These are phyloP conservation scores for Xylaria sp. DNA, from an alignment of 2,329 filamentous ascomycete genomes.

Conservation along the genomic window DNA sequence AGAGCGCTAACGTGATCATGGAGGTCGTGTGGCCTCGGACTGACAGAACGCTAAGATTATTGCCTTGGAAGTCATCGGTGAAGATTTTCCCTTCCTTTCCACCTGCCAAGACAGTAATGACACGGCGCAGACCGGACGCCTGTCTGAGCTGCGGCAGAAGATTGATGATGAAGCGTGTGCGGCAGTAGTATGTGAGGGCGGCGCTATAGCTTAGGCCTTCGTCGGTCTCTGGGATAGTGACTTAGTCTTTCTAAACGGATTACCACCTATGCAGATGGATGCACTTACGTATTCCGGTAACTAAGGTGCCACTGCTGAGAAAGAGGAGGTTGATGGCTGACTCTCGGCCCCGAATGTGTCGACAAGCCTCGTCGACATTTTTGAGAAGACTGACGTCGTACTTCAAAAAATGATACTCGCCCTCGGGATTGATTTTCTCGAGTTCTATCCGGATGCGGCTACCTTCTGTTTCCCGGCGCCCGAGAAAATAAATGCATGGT, in stretches of 20 bases:
- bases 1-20: conserved; percentile 31
- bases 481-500: conserved; percentile 64
- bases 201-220: conserved; percentile 67
- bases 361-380: conserved; percentile 62
- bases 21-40: conserved; percentile 59
- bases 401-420: conserved; percentile 60
- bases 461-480: conserved; percentile 55
- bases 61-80: conserved; percentile 58
- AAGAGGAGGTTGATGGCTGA: conserved; percentile 60
- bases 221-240: conserved; percentile 58
- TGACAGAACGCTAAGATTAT: conserved; percentile 52
- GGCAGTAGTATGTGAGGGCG: conserved; percentile 66
- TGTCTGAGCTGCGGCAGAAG: conserved; percentile 65
- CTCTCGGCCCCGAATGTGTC: conserved; percentile 58
- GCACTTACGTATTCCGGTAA: conserved; percentile 10
- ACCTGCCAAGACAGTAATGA: conserved; percentile 65
- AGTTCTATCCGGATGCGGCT: conserved; percentile 56
- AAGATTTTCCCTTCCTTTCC: conserved; percentile 64
- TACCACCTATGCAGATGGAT: not conserved
- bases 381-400: conserved; percentile 62
- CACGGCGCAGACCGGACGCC: conserved; percentile 61
- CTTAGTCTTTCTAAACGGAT: not conserved
- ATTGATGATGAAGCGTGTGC: conserved; percentile 66
- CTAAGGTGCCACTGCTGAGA: conserved; percentile 54
- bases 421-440: conserved; percentile 55